Evolutionary conservation across 345 rosid species (phyloP).

Genomic region (Sisymbrium altissimum): DNA sequence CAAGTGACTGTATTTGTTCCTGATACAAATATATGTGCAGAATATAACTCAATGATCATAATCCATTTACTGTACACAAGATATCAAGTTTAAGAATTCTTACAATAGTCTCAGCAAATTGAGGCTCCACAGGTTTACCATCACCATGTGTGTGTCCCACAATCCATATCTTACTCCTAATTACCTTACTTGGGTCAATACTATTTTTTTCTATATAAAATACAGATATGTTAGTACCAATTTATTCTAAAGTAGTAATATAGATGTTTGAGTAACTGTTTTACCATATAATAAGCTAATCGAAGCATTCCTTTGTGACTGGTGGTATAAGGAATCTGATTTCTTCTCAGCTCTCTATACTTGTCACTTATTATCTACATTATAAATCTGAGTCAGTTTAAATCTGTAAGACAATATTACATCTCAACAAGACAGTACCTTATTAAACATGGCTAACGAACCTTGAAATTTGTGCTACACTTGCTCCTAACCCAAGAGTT

Average conservation of each 20-base stretch:
- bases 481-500: too few relatives aligned
- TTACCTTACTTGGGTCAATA: not conserved
- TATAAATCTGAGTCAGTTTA: not conserved
- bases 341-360: too few relatives aligned
- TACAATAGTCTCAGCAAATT: too few relatives aligned
- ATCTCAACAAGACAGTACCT: not conserved
- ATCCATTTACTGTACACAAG: not conserved
- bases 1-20: not conserved
- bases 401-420: not conserved
- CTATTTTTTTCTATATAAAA: not conserved
- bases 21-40: not conserved
- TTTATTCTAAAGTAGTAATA: not conserved
- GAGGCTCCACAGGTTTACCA: not conserved
- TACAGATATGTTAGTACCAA: not conserved
- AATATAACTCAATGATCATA: not conserved
- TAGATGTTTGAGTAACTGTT: not conserved
- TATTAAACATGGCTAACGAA: not conserved
- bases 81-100: not conserved
- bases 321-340: not conserved
- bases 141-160: not conserved
- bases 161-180: not conserved
- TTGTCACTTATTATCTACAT: not conserved
- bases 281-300: not conserved
- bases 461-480: not conserved
- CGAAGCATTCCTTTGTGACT: not conserved